phyloP scores from a whole-genome alignment of 108 stramenopile genomes.

The Fragilariopsis cylindrus region DNA sequence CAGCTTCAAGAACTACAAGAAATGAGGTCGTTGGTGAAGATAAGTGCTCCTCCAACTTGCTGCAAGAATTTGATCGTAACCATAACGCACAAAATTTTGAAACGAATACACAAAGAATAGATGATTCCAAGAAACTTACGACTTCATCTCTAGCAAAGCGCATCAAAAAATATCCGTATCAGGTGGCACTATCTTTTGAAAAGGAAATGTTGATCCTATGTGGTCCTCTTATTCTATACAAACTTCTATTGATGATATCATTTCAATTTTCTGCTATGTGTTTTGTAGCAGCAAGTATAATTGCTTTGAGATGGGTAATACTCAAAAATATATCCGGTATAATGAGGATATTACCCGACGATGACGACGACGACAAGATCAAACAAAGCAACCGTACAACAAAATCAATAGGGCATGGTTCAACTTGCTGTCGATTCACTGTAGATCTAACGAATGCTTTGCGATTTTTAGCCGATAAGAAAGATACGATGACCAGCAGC shows the following conservation, averaged over 20 bases:
- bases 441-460: slow-evolving; percentile 36
- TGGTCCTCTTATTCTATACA: slow-evolving; percentile 12
- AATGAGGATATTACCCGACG: background rate
- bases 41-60: background rate
- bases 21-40: background rate
- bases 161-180: no score
- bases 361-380: background rate
- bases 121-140: no score
- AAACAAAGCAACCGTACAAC: background rate
- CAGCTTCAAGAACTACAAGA: no score
- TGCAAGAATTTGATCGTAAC: background rate
- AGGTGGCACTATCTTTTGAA: background rate
- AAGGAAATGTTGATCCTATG: slow-evolving; percentile 16
- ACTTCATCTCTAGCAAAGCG: no score
- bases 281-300: background rate
- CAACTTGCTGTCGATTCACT: slow-evolving; percentile 34
- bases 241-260: slow-evolving; percentile 5
- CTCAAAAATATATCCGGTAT: background rate
- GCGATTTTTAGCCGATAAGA: slow-evolving; percentile 40
- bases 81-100: background rate
- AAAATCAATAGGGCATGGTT: slow-evolving; percentile 1
- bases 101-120: no score
- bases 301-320: slow-evolving; percentile 13
- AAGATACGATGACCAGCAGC: slow-evolving; percentile 13
- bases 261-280: background rate